Percentiles rank a stretch among this genome's conserved stretches.
These are phyloP conservation scores for Pythium graminicola DNA, from an alignment of 352 stramenopile genomes.

Conservation along the genomic window DNA sequence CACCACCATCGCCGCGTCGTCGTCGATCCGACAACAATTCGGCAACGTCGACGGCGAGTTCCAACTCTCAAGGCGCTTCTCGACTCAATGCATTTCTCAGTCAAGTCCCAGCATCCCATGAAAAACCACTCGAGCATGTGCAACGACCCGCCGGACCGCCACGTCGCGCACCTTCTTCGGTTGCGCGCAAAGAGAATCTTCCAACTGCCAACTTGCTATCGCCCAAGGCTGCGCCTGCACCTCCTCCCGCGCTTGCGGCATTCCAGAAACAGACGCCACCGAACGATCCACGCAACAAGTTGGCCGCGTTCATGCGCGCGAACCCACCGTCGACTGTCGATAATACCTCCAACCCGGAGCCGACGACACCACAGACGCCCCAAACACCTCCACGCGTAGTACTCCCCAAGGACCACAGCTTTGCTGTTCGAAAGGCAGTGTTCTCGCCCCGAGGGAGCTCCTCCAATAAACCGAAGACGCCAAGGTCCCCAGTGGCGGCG, in stretches of 20 bases:
- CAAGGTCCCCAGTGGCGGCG: constrained; percentile 13
- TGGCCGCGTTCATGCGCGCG: constrained; percentile 74
- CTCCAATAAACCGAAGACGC: constrained; percentile 12
- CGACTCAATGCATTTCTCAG: constrained; percentile 72
- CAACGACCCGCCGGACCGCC: constrained; percentile 48
- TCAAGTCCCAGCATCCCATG: constrained; percentile 55
- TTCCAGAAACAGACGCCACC: constrained; percentile 3
- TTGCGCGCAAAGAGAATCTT: constrained; percentile 34
- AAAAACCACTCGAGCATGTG: constrained; percentile 52
- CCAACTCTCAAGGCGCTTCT: constrained; percentile 28
- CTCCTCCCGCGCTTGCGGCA: background rate
- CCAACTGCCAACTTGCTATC: too few relatives aligned
- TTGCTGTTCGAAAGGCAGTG: constrained; percentile 53
- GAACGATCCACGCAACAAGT: constrained; percentile 61
- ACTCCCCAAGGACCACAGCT: constrained; percentile 29
- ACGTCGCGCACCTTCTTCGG: constrained; percentile 33
- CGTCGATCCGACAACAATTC: constrained; percentile 25
- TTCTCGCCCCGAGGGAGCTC: constrained; percentile 38
- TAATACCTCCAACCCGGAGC: constrained; percentile 18
- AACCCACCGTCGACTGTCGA: constrained; percentile 38
- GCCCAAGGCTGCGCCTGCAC: constrained; percentile 1
- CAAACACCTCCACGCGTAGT: constrained; percentile 8
- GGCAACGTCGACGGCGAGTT: constrained; percentile 36
- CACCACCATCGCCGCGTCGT: constrained; percentile 19
- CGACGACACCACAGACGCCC: constrained; percentile 10